Evolutionary conservation across 1,284 basidiomycete genomes (phyloP).

Genomic region (Coriolopsis trogii): DNA sequence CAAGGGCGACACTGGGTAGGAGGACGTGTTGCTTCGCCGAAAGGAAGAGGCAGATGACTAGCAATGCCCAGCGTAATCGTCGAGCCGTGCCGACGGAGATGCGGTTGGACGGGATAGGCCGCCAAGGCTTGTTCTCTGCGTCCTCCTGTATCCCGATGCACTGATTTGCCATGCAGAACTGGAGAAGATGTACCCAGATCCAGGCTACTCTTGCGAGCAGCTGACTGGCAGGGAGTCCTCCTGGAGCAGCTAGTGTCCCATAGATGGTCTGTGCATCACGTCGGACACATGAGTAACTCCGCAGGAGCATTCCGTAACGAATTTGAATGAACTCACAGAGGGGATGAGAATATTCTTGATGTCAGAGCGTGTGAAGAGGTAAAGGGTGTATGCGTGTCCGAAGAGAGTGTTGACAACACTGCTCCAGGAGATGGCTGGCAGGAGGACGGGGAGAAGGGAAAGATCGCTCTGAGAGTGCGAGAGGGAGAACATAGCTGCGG

Average conservation of each 20-base stretch:
- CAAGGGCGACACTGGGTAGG: conserved; percentile 33
- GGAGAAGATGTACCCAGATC: conserved; percentile 48
- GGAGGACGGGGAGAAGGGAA: not conserved
- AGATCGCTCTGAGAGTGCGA: not conserved
- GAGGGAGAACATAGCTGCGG: not conserved
- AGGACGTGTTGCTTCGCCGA: conserved; percentile 2
- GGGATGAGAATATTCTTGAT: conserved; percentile 42
- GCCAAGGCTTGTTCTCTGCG: conserved; percentile 43
- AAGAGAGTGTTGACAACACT: not conserved
- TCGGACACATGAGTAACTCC: not conserved
- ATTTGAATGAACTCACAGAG: conserved; percentile 28
- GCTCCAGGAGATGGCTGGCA: not conserved
- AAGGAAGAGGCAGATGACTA: conserved; percentile 37
- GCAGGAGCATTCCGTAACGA: too few relatives aligned
- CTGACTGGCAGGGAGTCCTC: conserved; percentile 27
- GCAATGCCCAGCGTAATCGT: conserved; percentile 40
- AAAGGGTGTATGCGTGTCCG: conserved; percentile 14
- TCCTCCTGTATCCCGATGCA: conserved; percentile 45
- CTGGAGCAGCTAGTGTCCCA: conserved; percentile 5
- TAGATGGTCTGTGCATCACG: not conserved
- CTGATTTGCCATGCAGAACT: conserved; percentile 48
- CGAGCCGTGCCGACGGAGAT: conserved; percentile 38
- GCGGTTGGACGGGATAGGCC: conserved; percentile 48
- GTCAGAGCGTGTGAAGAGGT: conserved; percentile 43
- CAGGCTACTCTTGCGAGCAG: conserved; percentile 34